A percentile compares a stretch with the other conserved stretches of the same genome.
Evolutionary conservation across 257 asterid species (phyloP).

Genomic region (Salvia miltiorrhiza): DNA sequence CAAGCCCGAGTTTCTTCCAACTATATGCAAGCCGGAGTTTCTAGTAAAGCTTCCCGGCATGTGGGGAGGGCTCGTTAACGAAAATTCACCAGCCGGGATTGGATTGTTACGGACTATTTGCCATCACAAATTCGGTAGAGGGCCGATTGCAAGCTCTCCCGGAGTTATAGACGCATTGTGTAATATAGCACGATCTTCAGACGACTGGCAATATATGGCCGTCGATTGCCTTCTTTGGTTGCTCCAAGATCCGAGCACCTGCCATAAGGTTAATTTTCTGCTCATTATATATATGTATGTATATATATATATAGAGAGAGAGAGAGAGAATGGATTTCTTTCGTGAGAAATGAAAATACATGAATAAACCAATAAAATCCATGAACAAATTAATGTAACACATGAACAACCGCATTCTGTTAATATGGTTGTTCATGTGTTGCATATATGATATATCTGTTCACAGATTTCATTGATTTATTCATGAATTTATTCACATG

Average conservation of each 20-base stretch:
- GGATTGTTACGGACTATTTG: conserved; percentile 91
- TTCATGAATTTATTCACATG: too few relatives aligned
- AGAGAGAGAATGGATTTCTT: too few relatives aligned
- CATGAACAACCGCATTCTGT: too few relatives aligned
- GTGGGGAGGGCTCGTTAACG: conserved; percentile 99
- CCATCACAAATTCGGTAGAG: conserved; percentile 92
- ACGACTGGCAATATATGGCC: conserved; percentile 99
- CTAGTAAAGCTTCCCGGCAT: conserved; percentile 78
- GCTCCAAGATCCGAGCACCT: conserved; percentile 82
- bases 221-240: conserved; percentile 95
- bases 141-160: conserved; percentile 79
- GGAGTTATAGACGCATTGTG: conserved; percentile 77
- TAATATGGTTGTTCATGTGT: too few relatives aligned
- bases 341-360: too few relatives aligned
- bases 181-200: conserved; percentile 91
- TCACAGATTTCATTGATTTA: too few relatives aligned
- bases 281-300: too few relatives aligned
- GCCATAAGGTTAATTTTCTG: too few relatives aligned
- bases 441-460: too few relatives aligned
- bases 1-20: conserved; percentile 75
- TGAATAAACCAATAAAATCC: too few relatives aligned
- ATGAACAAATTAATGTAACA: too few relatives aligned
- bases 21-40: conserved; percentile 79
- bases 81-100: conserved; percentile 96
- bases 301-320: too few relatives aligned